These are phyloP conservation scores for Pythium guiyangense DNA, from an alignment of 352 stramenopile species.

Conservation along the genomic window DNA sequence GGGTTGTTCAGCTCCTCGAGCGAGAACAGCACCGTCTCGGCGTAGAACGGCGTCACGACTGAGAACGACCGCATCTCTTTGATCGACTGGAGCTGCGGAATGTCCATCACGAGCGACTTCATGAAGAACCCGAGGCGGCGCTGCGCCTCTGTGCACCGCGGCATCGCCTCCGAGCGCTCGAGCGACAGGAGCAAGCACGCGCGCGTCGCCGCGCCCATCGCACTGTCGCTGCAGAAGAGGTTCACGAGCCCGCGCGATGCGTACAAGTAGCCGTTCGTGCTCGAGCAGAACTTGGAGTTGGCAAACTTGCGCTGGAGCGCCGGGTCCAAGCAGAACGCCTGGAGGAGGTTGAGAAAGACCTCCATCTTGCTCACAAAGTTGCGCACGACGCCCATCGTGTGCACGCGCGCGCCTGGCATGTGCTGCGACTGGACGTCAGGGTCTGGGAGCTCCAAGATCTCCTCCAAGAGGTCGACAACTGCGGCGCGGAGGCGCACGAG, in stretches of 20 bases:
- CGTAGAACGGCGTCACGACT: slow-evolving; percentile 82
- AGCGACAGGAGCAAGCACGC: slow-evolving; percentile 63
- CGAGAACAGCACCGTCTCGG: slow-evolving; percentile 78
- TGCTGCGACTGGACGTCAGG: slow-evolving; percentile 69
- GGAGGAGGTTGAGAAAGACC: slow-evolving; percentile 54
- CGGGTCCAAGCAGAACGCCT: slow-evolving; percentile 65
- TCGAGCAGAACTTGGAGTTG: slow-evolving; percentile 75
- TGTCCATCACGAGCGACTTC: slow-evolving; percentile 86
- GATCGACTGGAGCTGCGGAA: slow-evolving; percentile 71
- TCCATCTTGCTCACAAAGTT: slow-evolving; percentile 90
- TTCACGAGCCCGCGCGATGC: slow-evolving; percentile 66
- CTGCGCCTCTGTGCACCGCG: slow-evolving; percentile 51
- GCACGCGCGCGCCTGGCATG: slow-evolving; percentile 52
- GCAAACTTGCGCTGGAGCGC: slow-evolving; percentile 62
- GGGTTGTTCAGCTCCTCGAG: slow-evolving; percentile 77
- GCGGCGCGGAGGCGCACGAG: slow-evolving; percentile 55
- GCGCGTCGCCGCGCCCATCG: slow-evolving; percentile 67
- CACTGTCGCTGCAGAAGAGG: slow-evolving; percentile 64
- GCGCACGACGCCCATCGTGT: slow-evolving; percentile 79
- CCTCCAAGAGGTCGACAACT: slow-evolving; percentile 70
- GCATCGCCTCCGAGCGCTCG: slow-evolving; percentile 65
- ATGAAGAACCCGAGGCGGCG: slow-evolving; percentile 84
- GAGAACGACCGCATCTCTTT: slow-evolving; percentile 86
- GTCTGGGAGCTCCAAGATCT: slow-evolving; percentile 78
- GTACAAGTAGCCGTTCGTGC: slow-evolving; percentile 61